These are phyloP conservation scores for Purshia tridentata DNA, from an alignment of 306 rosid species.

Conservation along the genomic window DNA sequence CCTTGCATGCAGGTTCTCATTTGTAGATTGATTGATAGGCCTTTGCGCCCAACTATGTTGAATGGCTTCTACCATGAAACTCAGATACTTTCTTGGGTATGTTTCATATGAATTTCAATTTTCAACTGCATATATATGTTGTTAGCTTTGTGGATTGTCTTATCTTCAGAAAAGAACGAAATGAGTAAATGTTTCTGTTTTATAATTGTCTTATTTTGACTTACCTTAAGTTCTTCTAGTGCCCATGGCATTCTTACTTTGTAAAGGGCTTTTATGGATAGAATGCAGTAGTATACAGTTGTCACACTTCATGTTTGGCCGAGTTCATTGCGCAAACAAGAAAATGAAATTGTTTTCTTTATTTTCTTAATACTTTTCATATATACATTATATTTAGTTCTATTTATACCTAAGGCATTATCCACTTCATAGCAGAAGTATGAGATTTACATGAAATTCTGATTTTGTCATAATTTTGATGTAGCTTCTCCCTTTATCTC, in stretches of 20 bases:
- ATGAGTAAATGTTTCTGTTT: background rate
- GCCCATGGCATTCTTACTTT: background rate
- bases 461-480: background rate
- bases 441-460: background rate
- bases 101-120: slow-evolving; percentile 19
- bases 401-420: background rate
- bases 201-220: background rate
- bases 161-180: background rate
- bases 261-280: background rate
- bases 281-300: background rate
- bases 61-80: slow-evolving; percentile 96
- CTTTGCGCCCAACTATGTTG: slow-evolving; percentile 92
- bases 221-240: background rate
- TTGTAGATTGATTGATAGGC: slow-evolving; percentile 97
- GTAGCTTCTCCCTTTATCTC: background rate
- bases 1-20: slow-evolving; percentile 80
- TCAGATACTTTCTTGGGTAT: slow-evolving; percentile 95
- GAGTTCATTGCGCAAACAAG: too few species aligned
- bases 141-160: slow-evolving; percentile 1
- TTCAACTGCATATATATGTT: slow-evolving; percentile 6
- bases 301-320: too few species aligned
- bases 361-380: too few species aligned
- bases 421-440: background rate
- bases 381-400: too few species aligned
- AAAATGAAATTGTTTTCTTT: too few species aligned